Conservation (phyloP, 1,139 yeast species). For the Geotrichum macrosporum region DNA sequence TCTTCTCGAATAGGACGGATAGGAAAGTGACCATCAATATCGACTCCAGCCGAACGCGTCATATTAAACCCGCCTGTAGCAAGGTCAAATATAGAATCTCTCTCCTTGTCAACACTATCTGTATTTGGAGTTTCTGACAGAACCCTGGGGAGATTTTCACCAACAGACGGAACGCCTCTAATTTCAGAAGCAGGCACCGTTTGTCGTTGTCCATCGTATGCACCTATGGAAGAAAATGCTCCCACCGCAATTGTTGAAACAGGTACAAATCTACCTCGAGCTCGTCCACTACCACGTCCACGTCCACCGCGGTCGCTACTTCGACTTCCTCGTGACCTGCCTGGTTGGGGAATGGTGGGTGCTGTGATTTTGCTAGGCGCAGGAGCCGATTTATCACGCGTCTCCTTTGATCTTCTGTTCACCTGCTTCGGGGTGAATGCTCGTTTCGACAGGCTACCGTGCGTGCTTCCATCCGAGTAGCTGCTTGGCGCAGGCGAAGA, state of each 20-base stretch:
- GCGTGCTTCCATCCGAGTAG: conserved; percentile 23
- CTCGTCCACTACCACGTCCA: conserved; percentile 28
- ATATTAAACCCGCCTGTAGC: conserved; percentile 19
- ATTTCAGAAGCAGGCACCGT: conserved; percentile 20
- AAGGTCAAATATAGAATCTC: neutral
- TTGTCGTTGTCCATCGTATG: conserved; percentile 14
- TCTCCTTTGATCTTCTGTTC: conserved; percentile 76
- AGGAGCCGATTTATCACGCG: conserved; percentile 73
- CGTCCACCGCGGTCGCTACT: conserved; percentile 21
- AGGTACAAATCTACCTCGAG: conserved; percentile 37
- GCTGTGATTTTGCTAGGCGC: conserved; percentile 39
- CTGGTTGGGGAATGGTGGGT: conserved; percentile 33
- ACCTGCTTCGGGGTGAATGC: conserved; percentile 78
- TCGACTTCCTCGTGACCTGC: conserved; percentile 22
- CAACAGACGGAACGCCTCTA: conserved; percentile 2
- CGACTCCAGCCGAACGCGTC: conserved; percentile 18
- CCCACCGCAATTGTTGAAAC: conserved; percentile 35
- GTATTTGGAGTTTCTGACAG: conserved; percentile 1
- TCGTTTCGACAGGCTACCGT: conserved; percentile 42
- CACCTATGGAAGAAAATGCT: conserved; percentile 35
- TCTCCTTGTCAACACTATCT: conserved; percentile 11
- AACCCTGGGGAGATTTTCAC: conserved; percentile 8
- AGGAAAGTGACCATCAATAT: conserved; percentile 20
- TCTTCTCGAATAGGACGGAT: conserved; percentile 18
- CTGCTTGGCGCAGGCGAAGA: too few relatives aligned